Evolutionary conservation across 805 yeast species (phyloP).

Genomic region (Wickerhamomyces pijperi): DNA sequence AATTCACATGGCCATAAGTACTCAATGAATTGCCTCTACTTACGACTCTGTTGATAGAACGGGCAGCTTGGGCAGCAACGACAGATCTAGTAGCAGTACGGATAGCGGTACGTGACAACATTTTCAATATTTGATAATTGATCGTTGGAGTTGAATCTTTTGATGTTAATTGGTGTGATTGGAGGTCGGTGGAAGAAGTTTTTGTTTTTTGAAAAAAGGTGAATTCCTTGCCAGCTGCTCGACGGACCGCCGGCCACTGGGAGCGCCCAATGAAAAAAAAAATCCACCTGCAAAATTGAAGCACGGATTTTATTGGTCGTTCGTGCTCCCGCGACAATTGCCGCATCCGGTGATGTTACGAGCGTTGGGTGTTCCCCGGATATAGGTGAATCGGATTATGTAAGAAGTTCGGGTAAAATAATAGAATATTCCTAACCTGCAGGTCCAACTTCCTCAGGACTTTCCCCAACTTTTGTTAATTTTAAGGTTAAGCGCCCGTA

Average conservation of each 20-base stretch:
- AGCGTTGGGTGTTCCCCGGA: not conserved
- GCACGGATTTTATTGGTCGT: not conserved
- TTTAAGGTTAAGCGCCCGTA: no score
- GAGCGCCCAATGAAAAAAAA: not conserved
- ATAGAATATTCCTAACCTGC: no score
- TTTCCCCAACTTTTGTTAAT: no score
- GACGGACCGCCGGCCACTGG: not conserved
- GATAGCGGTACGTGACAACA: conserved; percentile 82
- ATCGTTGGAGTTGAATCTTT: conserved; percentile 9
- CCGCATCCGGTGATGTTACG: not conserved
- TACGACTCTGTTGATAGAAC: conserved; percentile 26
- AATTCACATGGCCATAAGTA: not conserved
- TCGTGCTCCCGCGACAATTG: not conserved
- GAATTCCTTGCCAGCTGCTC: conserved; percentile 2
- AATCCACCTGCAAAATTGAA: not conserved
- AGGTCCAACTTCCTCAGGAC: no score
- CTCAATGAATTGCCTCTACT: conserved; percentile 16
- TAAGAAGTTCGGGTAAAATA: not conserved
- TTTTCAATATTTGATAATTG: conserved; percentile 17
- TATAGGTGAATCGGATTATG: no score
- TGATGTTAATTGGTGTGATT: not conserved
- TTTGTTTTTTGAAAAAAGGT: conserved; percentile 9
- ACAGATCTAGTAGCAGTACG: conserved; percentile 80
- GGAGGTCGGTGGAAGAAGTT: not conserved
- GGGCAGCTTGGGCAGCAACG: conserved; percentile 41